These are phyloP conservation scores for Colletotrichum spinosum DNA, from an alignment of 2,329 filamentous ascomycete species.

Conservation along the genomic window DNA sequence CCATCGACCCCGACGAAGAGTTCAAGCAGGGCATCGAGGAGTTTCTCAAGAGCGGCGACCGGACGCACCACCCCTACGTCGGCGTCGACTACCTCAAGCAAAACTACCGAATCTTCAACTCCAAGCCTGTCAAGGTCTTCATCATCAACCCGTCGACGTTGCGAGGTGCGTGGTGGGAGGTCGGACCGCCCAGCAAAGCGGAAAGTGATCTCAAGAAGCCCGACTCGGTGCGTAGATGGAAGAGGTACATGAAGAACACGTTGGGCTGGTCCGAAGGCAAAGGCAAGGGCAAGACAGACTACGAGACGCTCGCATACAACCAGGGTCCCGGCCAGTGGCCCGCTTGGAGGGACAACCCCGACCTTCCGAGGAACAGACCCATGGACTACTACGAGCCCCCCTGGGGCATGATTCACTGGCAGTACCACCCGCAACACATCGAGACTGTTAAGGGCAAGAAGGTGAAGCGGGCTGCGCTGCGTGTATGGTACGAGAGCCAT, in stretches of 20 bases:
- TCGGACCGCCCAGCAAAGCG: too few species aligned
- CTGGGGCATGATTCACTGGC: background rate
- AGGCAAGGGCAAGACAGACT: too few species aligned
- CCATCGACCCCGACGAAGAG: background rate
- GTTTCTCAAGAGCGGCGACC: background rate
- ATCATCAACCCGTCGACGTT: background rate
- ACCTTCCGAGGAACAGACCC: accelerated
- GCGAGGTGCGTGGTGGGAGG: too few species aligned
- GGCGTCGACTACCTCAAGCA: background rate
- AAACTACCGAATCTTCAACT: slow-evolving; percentile 1
- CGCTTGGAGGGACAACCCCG: too few species aligned
- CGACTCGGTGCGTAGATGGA: background rate
- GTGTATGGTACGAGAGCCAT: slow-evolving; percentile 13
- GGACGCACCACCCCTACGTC: background rate
- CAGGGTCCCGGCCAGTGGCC: slow-evolving; percentile 8
- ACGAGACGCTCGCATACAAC: background rate
- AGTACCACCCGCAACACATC: slow-evolving; percentile 3
- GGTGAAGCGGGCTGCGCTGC: slow-evolving; percentile 6
- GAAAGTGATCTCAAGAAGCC: too few species aligned
- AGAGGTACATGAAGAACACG: background rate
- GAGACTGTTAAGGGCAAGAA: background rate
- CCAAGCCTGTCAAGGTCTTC: background rate
- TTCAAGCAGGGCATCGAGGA: background rate
- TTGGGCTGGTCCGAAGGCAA: too few species aligned
- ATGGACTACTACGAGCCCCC: background rate